A percentile compares a stretch with the other conserved stretches of the same genome.
Evolutionary conservation across 2,329 filamentous ascomycete genomes (phyloP).

Genomic region (Calcarisporium arbuscula): DNA sequence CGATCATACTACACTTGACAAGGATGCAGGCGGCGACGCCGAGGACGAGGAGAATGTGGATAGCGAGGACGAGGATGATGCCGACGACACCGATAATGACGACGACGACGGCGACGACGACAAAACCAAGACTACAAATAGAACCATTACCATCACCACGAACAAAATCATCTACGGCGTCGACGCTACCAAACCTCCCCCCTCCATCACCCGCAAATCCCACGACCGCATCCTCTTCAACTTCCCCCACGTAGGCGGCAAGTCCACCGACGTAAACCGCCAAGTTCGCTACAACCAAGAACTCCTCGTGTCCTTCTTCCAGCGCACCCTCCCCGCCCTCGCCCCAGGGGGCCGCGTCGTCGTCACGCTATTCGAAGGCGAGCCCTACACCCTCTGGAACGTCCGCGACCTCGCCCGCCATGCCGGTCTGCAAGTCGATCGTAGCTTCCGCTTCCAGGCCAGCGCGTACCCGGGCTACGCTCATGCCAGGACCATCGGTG

Average conservation of each 20-base stretch:
- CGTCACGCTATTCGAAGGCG: conserved; percentile 85
- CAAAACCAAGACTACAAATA: neutral
- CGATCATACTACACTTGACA: conserved; percentile 4
- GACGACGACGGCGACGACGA: conserved; percentile 14
- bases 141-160: conserved; percentile 7
- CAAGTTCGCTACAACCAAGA: conserved; percentile 91
- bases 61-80: conserved; percentile 10
- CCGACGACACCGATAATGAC: conserved; percentile 10
- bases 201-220: conserved; percentile 32
- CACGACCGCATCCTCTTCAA: conserved; percentile 88
- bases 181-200: conserved; percentile 59
- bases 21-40: conserved; percentile 4
- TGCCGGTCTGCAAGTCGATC: conserved; percentile 60
- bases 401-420: conserved; percentile 80
- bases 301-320: conserved; percentile 64
- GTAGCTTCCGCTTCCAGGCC: conserved; percentile 64
- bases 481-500: conserved; percentile 68
- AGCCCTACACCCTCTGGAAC: conserved; percentile 96
- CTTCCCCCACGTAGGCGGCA: conserved; percentile 92
- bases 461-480: conserved; percentile 65
- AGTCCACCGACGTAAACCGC: conserved; percentile 86
- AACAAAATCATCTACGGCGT: conserved; percentile 51
- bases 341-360: conserved; percentile 56
- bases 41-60: conserved; percentile 10
- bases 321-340: conserved; percentile 35